phyloP scores from a whole-genome alignment of 192 early-diverging fungal genomes.

The Obelidium mucronatum region DNA sequence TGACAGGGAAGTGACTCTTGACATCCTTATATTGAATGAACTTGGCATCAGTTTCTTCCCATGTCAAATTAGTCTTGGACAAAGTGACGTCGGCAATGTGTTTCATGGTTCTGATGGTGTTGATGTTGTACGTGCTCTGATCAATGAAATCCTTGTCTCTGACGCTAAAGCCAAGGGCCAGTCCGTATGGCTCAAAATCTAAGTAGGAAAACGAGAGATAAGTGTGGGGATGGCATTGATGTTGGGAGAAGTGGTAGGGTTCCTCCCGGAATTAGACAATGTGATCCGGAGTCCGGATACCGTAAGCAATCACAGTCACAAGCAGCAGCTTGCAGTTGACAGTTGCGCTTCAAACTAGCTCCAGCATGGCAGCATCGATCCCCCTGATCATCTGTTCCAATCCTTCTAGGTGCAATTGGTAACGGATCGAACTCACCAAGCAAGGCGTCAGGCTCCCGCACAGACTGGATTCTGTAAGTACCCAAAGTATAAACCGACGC shows the following conservation, averaged over 20 bases:
- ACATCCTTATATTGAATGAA: neutral
- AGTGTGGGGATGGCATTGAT: no score
- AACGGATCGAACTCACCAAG: neutral
- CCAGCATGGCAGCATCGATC: no score
- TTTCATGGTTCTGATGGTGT: neutral
- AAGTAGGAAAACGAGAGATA: no score
- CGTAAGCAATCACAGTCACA: no score
- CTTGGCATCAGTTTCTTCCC: neutral
- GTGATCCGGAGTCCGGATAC: no score
- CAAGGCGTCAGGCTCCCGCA: neutral
- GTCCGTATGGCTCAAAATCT: constrained; percentile 8
- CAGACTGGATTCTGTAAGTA: neutral
- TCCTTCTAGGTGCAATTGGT: no score
- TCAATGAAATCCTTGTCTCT: neutral
- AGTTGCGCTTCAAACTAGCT: no score
- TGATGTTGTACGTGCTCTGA: neutral
- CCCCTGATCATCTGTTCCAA: no score
- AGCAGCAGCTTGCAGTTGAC: no score
- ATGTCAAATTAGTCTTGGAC: neutral
- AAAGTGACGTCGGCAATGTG: neutral
- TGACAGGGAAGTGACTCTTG: neutral
- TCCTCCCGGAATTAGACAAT: no score
- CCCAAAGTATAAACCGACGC: neutral
- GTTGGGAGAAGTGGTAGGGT: no score
- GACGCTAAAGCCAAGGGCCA: neutral